phyloP scores from a whole-genome alignment of 169 alveolate genomes.

The Eimeria maxima region DNA sequence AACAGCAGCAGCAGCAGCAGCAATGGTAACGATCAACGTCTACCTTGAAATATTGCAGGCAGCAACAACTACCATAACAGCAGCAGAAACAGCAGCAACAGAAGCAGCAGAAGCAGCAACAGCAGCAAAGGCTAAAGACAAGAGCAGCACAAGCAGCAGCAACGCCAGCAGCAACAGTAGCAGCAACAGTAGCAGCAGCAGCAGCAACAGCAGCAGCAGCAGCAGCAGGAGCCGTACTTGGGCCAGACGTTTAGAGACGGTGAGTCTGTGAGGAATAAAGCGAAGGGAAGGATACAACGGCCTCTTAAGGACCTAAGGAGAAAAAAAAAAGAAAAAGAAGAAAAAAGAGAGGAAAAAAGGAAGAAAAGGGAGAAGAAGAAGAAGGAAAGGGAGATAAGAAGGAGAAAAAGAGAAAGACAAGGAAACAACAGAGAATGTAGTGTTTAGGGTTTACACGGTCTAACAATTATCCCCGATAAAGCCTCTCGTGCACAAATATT shows the following conservation, averaged over 20 bases:
- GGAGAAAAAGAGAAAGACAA: neutral
- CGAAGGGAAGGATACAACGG: slow-evolving; percentile 88
- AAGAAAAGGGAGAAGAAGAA: slow-evolving; percentile 2
- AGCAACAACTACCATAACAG: neutral
- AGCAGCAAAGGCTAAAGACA: too few species aligned
- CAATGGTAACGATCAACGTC: neutral
- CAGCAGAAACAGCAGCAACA: too few species aligned
- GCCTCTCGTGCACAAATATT: too few species aligned
- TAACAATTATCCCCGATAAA: too few species aligned
- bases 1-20: neutral
- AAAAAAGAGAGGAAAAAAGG: neutral
- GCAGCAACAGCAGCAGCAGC: slow-evolving; percentile 10
- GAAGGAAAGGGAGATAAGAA: neutral
- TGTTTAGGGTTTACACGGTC: too few species aligned
- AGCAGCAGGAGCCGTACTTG: too few species aligned
- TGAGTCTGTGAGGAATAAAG: slow-evolving; percentile 91
- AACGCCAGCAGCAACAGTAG: neutral
- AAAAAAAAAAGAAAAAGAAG: neutral
- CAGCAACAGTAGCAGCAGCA: slow-evolving; percentile 24
- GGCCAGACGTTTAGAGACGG: slow-evolving; percentile 89
- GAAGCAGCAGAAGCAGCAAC: too few species aligned
- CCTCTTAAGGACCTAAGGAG: slow-evolving; percentile 72
- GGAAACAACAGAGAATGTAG: neutral
- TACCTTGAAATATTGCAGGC: too few species aligned
- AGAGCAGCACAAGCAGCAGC: too few species aligned